Evolutionary conservation across 2,329 filamentous ascomycete genomes (phyloP).

Genomic region (Alternaria incomplexa): DNA sequence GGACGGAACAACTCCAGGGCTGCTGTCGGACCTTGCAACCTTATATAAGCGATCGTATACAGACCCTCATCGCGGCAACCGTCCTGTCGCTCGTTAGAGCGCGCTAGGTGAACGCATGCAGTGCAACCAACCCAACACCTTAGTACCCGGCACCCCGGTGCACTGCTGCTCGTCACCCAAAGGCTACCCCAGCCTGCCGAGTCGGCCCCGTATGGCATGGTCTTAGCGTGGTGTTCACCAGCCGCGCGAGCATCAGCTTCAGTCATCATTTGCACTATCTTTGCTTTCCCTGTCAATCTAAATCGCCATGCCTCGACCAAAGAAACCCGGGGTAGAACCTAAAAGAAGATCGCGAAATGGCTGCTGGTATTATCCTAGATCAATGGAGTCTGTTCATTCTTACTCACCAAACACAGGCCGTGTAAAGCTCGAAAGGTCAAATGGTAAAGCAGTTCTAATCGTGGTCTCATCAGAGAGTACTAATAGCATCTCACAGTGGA

Average conservation of each 20-base stretch:
- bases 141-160: constrained; percentile 11
- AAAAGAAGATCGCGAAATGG: constrained; percentile 72
- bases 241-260: not conserved
- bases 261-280: not conserved
- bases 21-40: not conserved
- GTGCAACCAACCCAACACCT: not conserved
- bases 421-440: constrained; percentile 82
- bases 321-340: constrained; percentile 68
- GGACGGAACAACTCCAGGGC: not conserved
- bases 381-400: not conserved
- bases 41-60: not conserved
- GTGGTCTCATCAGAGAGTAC: not conserved
- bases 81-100: constrained; percentile 13
- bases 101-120: constrained; percentile 11
- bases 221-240: not conserved
- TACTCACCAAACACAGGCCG: constrained; percentile 60
- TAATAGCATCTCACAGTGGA: constrained; percentile 55
- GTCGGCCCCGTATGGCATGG: constrained; percentile 3
- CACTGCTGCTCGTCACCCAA: not conserved
- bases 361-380: constrained; percentile 61
- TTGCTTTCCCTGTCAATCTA: not conserved
- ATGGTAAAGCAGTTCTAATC: constrained; percentile 57
- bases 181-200: constrained; percentile 5
- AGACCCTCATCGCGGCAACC: not conserved
- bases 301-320: constrained; percentile 66